Percentiles rank a stretch among this genome's conserved stretches.
phyloP scores from a whole-genome alignment of 2,329 filamentous ascomycete species.

The Ophiosphaerella narmari region DNA sequence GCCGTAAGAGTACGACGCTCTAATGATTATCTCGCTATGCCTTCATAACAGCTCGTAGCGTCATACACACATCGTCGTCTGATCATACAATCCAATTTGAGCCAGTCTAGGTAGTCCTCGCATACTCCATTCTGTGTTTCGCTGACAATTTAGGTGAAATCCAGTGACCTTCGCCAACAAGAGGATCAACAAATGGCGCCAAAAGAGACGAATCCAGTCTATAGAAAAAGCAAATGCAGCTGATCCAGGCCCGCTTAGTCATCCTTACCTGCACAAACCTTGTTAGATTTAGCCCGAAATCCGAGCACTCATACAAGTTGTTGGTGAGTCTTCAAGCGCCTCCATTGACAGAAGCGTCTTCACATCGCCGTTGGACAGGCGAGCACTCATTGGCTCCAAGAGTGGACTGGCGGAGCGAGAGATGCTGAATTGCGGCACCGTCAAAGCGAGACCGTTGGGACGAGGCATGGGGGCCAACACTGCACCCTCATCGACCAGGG shows the following conservation, averaged over 20 bases:
- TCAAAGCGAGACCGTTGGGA: constrained; percentile 28
- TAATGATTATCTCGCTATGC: not conserved
- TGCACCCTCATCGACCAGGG: constrained; percentile 34
- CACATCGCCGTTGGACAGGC: constrained; percentile 32
- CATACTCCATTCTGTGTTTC: no score
- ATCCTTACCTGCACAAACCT: no score
- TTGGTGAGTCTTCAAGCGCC: constrained; percentile 35
- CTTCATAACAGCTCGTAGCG: not conserved
- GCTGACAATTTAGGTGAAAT: no score
- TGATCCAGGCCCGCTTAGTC: not conserved
- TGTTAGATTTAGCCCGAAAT: constrained; percentile 11
- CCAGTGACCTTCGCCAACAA: no score
- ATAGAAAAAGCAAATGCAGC: no score
- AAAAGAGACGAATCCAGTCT: no score
- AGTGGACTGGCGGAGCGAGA: constrained; percentile 41
- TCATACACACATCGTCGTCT: not conserved
- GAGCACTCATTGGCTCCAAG: constrained; percentile 42
- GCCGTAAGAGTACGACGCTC: not conserved
- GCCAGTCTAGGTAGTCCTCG: not conserved
- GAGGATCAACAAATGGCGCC: no score
- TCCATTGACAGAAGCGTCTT: constrained; percentile 23
- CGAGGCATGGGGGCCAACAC: constrained; percentile 23
- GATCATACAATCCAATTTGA: not conserved
- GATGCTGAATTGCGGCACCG: constrained; percentile 35
- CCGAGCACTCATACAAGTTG: constrained; percentile 39